Evolutionary conservation across 2,329 filamentous ascomycete species (phyloP), one percentile per base, ranked within the genome.

Genomic region (Myriosclerotinia scirpicola): DNA sequence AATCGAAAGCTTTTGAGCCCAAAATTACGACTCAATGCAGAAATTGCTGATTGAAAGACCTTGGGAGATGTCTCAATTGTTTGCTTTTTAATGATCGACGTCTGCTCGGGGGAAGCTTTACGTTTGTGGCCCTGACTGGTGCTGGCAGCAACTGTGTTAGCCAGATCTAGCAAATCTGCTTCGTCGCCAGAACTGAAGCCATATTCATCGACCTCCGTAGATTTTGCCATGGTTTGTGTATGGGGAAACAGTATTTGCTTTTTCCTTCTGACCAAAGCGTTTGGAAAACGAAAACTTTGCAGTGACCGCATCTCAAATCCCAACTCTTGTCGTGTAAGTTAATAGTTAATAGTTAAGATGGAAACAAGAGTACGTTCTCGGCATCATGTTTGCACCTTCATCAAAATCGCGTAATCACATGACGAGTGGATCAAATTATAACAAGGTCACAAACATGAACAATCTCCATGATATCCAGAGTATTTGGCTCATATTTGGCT

Each of bases 1-100:
- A 82, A 73, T 54, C 79, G 76, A 67, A 83, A 84, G 0, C 70
- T 70, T 7, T 75, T 54, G 14, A 82, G 73, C 0, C 78, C 78
- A 70, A 83, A 83, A n/a, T 72, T 64, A 40, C 60, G 36, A 14
- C 73, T 76, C 3, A 83, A 74, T 0, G 81, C 74, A 17, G 73
- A 74, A n/a, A 75, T 73, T 9, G 75, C 76, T 17, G 75, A 72
- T 44, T 65, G 30, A 46, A 67, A 60, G 8, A 53, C 40, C 20
- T 52, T 58, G 6, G 62, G 60, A 4, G 58, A 26, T 22, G 5
- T 26, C 12, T 66, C 59, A 8, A 46, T 42, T 12, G 59, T 42
- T 15, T 63, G 20, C 48, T 58, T 63, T 40, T 72, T 73, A 40
- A 56, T 2, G 36, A 59, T 26, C 22, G 17, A 22, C 38, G 20